Evolutionary conservation across 768 basidiomycete species (phyloP), one percentile per base, ranked within the genome.

Genomic region (Pulveroboletus sp.): DNA sequence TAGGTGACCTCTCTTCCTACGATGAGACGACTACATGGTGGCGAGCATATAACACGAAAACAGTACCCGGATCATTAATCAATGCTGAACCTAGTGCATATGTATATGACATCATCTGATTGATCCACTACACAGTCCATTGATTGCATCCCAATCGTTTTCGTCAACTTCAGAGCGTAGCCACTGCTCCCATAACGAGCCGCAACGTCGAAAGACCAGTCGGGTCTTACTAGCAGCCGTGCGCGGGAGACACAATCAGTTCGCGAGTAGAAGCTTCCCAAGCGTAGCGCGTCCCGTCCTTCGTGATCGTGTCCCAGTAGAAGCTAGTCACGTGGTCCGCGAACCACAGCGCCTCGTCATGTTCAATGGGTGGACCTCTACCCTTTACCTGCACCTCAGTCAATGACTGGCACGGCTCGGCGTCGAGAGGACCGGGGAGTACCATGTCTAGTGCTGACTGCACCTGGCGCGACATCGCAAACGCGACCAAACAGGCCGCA

Each of bases 301-400:
- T n/a, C 9, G 38, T n/a, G 14, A 22, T 23, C 2, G 52, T 53
- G 11, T 53, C n/a, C 51, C 52, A 53, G 41, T 27, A n/a, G 10
- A 53, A 53, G 9, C 2, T 46, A 5, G 46, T 29, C 39, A 53
- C 8, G 20, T 46, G 51, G 16, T 46, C 11, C 2, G 51, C 27
- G 7, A 53, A 35, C 52, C 51, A 53, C 27, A 7, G 5, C 7
- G 51, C 51, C 27, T 53, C 38, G 30, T 54, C 34, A 5, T 6
- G 5, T 23, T 12, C 20, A 13, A 53, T 45, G 35, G 38, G 5
- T 14, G 52, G 43, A 11, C 52, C 52, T 10, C 31, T 22, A 13
- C 52, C 52, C 5, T 40, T 19, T 20, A 53, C 43, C 32, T 41
- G 39, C 24, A 54, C 14, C 32, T 45, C 51, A 29, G 36, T 43